These are phyloP conservation scores for Aspergillus oerlinghausenensis DNA, from an alignment of 2,329 filamentous ascomycete genomes.

Conservation along the genomic window DNA sequence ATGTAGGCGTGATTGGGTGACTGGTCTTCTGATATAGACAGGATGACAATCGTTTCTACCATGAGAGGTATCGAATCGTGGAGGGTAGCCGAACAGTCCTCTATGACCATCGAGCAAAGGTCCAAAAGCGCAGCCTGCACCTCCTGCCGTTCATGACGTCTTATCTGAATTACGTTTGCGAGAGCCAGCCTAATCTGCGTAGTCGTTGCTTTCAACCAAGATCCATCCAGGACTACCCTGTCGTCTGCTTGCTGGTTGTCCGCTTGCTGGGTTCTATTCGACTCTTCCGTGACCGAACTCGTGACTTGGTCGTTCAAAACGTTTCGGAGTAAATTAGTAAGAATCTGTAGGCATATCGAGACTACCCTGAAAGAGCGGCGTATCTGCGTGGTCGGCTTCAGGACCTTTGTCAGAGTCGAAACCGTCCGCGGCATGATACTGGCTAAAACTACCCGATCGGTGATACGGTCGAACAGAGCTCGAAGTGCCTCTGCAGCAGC, in stretches of 20 bases:
- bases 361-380: constrained; percentile 62
- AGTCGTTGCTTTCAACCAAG: constrained; percentile 77
- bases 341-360: constrained; percentile 54
- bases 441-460: constrained; percentile 69
- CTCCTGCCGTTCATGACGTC: constrained; percentile 63
- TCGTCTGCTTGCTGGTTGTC: constrained; percentile 31
- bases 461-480: constrained; percentile 59
- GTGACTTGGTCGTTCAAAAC: constrained; percentile 45
- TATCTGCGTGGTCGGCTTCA: constrained; percentile 64
- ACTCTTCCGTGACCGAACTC: constrained; percentile 13
- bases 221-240: constrained; percentile 41
- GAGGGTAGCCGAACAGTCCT: constrained; percentile 72
- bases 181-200: constrained; percentile 80
- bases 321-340: constrained; percentile 45
- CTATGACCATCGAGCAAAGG: constrained; percentile 70
- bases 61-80: constrained; percentile 65
- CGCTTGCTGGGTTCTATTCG: constrained; percentile 20
- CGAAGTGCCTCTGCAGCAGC: constrained; percentile 64
- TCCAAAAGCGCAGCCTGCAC: constrained; percentile 64
- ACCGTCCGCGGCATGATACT: constrained; percentile 85
- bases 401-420: constrained; percentile 70
- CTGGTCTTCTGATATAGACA: constrained; percentile 52
- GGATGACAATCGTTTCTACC: constrained; percentile 73
- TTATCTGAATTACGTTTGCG: constrained; percentile 69
- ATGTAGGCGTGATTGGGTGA: constrained; percentile 31